A percentile compares a stretch with the other conserved stretches of the same genome.
These are phyloP conservation scores for Fragaria ananassa DNA, from an alignment of 306 rosid species.

Conservation along the genomic window DNA sequence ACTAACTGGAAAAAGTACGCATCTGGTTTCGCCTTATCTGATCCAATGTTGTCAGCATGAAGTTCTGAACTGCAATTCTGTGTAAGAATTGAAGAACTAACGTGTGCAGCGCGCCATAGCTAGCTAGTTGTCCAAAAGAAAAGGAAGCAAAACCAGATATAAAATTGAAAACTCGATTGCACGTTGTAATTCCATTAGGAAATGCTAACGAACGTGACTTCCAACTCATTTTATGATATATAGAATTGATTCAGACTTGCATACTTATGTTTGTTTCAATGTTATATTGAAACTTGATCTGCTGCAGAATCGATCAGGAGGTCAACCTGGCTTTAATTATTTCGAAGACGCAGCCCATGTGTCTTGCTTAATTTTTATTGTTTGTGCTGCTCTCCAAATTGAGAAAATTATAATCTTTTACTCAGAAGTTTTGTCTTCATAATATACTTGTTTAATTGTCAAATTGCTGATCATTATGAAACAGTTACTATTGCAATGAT, in stretches of 20 bases:
- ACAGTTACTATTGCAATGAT: background rate
- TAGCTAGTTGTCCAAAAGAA: background rate
- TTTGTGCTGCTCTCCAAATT: background rate
- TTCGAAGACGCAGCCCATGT: background rate
- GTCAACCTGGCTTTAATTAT: background rate
- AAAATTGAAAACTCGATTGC: background rate
- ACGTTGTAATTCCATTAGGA: background rate
- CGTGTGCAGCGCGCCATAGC: background rate
- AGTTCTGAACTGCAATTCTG: background rate
- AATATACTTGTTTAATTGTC: background rate
- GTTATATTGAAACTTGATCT: background rate
- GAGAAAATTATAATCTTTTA: background rate
- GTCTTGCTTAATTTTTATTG: background rate
- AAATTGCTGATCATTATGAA: constrained; percentile 5
- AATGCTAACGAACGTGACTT: constrained; percentile 2
- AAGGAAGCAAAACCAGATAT: too few relatives aligned
- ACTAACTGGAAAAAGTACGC: too few relatives aligned
- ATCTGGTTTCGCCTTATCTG: background rate
- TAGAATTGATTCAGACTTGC: background rate
- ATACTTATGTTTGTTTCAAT: background rate
- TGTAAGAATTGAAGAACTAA: background rate
- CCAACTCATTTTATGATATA: constrained; percentile 13
- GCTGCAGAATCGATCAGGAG: background rate
- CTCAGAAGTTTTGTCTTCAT: background rate
- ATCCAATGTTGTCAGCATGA: background rate